phyloP scores from a whole-genome alignment of 441 rosid species.

The Geranium incanum region DNA sequence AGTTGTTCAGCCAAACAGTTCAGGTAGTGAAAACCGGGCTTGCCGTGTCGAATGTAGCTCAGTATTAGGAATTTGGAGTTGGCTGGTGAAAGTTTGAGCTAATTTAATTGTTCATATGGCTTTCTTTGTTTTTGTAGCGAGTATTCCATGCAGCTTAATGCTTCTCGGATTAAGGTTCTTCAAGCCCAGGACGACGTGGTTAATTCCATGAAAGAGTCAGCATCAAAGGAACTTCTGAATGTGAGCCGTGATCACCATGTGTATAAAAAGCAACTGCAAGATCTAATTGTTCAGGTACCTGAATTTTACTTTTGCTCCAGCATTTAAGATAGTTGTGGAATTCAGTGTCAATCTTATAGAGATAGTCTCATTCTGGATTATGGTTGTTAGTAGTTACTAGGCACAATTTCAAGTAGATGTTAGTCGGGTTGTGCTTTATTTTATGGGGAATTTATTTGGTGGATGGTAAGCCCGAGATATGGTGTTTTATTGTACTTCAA shows the following conservation, averaged over 20 bases:
- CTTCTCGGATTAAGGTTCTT: conserved; percentile 82
- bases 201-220: conserved; percentile 72
- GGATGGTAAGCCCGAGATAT: too few relatives aligned
- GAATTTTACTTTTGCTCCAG: background rate
- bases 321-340: background rate
- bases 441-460: too few relatives aligned
- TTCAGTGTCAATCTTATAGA: background rate
- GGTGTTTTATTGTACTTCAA: background rate
- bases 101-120: background rate
- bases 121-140: conserved; percentile 39
- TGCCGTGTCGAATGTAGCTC: background rate
- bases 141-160: conserved; percentile 94
- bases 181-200: conserved; percentile 56
- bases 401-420: background rate
- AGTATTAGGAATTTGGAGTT: background rate
- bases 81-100: background rate
- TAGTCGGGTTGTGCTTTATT: background rate
- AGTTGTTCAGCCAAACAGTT: background rate
- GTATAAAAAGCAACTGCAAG: conserved; percentile 55
- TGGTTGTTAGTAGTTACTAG: background rate
- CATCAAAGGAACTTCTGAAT: conserved; percentile 66
- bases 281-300: conserved; percentile 73
- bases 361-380: background rate
- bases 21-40: background rate
- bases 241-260: conserved; percentile 46